phyloP scores from a whole-genome alignment of 2,329 filamentous ascomycete genomes.

The Xylariaceae sp. region DNA sequence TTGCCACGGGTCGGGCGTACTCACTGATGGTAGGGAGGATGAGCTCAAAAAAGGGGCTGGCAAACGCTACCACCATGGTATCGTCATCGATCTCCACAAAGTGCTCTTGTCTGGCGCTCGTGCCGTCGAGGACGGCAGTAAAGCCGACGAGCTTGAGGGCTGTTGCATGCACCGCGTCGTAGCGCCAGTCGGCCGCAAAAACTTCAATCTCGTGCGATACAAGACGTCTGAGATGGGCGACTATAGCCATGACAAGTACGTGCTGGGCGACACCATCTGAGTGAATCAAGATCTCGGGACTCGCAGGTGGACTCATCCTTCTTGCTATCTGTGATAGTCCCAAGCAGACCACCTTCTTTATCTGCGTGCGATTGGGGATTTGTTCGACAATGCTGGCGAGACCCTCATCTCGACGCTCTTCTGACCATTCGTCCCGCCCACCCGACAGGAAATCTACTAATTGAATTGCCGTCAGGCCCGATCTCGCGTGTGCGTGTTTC shows the following conservation, averaged over 20 bases:
- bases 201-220: conserved; percentile 8
- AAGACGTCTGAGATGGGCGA: conserved; percentile 1
- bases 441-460: conserved; percentile 1
- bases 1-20: conserved; percentile 12
- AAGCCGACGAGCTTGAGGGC: conserved; percentile 5
- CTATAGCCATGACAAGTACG: conserved; percentile 4
- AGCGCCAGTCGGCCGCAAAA: conserved; percentile 13
- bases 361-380: conserved; percentile 5
- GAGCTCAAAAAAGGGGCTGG: conserved; percentile 5
- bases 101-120: conserved; percentile 7
- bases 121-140: conserved; percentile 1
- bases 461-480: not conserved
- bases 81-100: conserved; percentile 11
- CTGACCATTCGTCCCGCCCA: conserved; percentile 1
- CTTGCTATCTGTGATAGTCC: conserved; percentile 12
- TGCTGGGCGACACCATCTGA: conserved; percentile 11
- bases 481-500: not conserved
- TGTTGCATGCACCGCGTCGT: conserved; percentile 3
- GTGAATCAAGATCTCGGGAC: not conserved
- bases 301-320: not conserved
- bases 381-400: conserved; percentile 7
- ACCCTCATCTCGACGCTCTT: not conserved
- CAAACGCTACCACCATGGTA: conserved; percentile 13
- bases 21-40: conserved; percentile 12
- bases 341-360: conserved; percentile 15